Evolutionary conservation across 768 basidiomycete genomes (phyloP), one percentile per base, ranked within the genome.

Genomic region (Rhodotorula toruloides): DNA sequence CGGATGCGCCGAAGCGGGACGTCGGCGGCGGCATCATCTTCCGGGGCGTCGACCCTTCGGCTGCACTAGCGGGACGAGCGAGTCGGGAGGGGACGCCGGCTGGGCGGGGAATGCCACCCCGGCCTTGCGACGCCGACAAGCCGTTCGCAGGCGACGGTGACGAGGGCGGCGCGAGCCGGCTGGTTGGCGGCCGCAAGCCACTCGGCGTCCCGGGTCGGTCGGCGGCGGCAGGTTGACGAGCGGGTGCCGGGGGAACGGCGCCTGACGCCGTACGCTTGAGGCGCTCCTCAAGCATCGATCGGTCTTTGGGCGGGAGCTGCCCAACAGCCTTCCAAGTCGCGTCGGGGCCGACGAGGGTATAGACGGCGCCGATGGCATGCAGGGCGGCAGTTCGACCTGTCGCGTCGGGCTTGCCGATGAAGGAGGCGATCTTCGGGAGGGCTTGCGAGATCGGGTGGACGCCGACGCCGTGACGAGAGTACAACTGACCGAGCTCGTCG

Each of bases 351-450:
- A 89, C 83, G 21, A 90, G 82, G 14, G 83, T 80, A 76, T 91
- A 94, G 6, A 83, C 87, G 76, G 92, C 89, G 62, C 91, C 91
- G 74, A 98, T 80, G 44, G 86, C 82, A 40, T 84, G 83, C 43
- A 98, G 81, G 8, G 91, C 89, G 13, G 93, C 90, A 74, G 89
- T 93, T 17, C 93, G 84, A 49, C 92, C 91, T 62, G 84, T 82
- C 2, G 89, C 85, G 77, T 98, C 94, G 76, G 90, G 90, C 76
- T 94, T 92, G 32, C 87, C 85, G 67, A 96, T 86, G 82, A 88
- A 85, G 0, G 84, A 81, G 11, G 87, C 90, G 54, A 93, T 82
- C 39, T 82, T 73, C 1, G 89, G 85, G 74, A 93, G 87, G 5
- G 90, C 86, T 75, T 90, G 91, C 50, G 80, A 74, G 13, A 89